phyloP scores from a whole-genome alignment of 1,284 basidiomycete species.

The Clitocybe nebularis region DNA sequence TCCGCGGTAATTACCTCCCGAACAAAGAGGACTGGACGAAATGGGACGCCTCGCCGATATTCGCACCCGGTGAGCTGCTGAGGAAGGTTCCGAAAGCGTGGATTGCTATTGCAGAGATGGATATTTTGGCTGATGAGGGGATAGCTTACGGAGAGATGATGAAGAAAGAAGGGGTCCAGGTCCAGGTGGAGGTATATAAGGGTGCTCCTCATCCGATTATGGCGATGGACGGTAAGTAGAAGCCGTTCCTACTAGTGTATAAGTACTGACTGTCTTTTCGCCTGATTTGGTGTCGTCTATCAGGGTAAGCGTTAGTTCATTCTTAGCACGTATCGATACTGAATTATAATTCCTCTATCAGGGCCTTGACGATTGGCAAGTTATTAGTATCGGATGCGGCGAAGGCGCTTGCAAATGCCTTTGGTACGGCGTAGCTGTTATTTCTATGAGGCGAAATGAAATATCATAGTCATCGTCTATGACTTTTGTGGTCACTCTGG shows the following conservation, averaged over 20 bases:
- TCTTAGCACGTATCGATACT: background rate
- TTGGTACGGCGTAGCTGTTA: background rate
- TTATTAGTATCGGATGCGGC: background rate
- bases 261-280: too few relatives aligned
- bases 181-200: slow-evolving; percentile 54
- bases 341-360: background rate
- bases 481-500: too few relatives aligned
- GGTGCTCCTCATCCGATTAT: slow-evolving; percentile 65
- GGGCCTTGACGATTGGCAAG: background rate
- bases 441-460: too few relatives aligned
- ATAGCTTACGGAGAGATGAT: slow-evolving; percentile 62
- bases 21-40: slow-evolving; percentile 53
- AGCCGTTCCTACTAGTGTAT: background rate
- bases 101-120: slow-evolving; percentile 63
- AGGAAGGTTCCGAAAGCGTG: slow-evolving; percentile 52
- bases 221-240: slow-evolving; percentile 64
- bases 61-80: slow-evolving; percentile 56
- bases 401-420: background rate
- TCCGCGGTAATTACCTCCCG: slow-evolving; percentile 63
- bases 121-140: slow-evolving; percentile 67
- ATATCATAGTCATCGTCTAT: too few relatives aligned
- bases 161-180: slow-evolving; percentile 47
- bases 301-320: background rate
- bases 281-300: too few relatives aligned
- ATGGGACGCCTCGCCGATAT: slow-evolving; percentile 68